These are phyloP conservation scores for Gastrolobium villosum DNA, from an alignment of 306 rosid species.

Conservation along the genomic window DNA sequence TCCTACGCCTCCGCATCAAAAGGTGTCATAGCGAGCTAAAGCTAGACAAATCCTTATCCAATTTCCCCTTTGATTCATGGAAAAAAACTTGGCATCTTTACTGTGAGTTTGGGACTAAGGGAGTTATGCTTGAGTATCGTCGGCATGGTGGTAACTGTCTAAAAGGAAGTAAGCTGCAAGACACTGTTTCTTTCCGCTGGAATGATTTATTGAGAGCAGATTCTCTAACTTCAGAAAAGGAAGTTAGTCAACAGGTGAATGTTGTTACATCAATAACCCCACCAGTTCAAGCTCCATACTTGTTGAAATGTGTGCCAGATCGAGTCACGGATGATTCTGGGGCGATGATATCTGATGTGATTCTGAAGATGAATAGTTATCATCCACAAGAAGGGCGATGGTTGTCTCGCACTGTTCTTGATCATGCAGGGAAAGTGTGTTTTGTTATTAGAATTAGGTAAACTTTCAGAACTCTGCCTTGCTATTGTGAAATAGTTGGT, in stretches of 20 bases:
- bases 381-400: constrained; percentile 99
- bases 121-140: constrained; percentile 66
- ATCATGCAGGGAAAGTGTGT: constrained; percentile 95
- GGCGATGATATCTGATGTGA: constrained; percentile 87
- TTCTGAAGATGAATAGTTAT: constrained; percentile 82
- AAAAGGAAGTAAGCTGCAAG: constrained; percentile 65
- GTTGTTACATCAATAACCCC: constrained; percentile 78
- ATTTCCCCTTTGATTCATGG: constrained; percentile 68
- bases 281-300: constrained; percentile 90
- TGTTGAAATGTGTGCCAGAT: constrained; percentile 93
- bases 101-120: constrained; percentile 95
- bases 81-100: constrained; percentile 85
- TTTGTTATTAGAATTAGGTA: constrained; percentile 88
- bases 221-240: constrained; percentile 68
- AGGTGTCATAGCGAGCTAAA: constrained; percentile 88
- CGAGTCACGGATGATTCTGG: constrained; percentile 90
- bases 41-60: constrained; percentile 66
- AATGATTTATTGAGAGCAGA: constrained; percentile 83
- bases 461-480: constrained; percentile 30
- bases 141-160: constrained; percentile 67
- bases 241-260: constrained; percentile 64
- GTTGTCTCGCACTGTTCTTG: constrained; percentile 94
- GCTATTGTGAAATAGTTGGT: neutral
- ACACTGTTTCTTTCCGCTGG: constrained; percentile 66
- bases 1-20: constrained; percentile 63